A percentile compares a stretch with the other conserved stretches of the same genome.
phyloP scores from a whole-genome alignment of 352 stramenopile species.

The Globisporangium middletonii region DNA sequence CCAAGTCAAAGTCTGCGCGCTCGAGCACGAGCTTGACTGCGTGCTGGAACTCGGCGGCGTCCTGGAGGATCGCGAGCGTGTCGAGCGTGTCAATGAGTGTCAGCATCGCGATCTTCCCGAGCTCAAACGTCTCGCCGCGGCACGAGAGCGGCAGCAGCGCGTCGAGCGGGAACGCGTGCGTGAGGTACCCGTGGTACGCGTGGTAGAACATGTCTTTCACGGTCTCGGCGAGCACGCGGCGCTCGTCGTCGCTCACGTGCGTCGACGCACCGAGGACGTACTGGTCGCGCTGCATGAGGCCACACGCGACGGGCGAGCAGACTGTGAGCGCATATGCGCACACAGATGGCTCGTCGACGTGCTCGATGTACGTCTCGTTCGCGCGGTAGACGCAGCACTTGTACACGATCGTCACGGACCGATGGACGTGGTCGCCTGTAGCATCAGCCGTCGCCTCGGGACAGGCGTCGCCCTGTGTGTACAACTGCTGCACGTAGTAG shows the following conservation, averaged over 20 bases:
- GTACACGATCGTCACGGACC: conserved; percentile 43
- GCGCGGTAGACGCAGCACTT: conserved; percentile 70
- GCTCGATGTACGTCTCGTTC: conserved; percentile 83
- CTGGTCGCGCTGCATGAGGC: conserved; percentile 62
- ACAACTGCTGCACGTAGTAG: conserved; percentile 53
- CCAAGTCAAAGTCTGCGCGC: conserved; percentile 69
- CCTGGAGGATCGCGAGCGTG: conserved; percentile 83
- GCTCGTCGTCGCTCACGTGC: conserved; percentile 52
- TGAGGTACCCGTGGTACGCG: conserved; percentile 82
- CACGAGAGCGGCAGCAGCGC: conserved; percentile 71
- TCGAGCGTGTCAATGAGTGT: conserved; percentile 91
- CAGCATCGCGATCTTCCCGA: conserved; percentile 77
- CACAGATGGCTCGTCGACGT: conserved; percentile 35
- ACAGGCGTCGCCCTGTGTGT: conserved; percentile 38
- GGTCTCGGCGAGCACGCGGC: conserved; percentile 39
- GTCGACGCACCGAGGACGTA: conserved; percentile 49
- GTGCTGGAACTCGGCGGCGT: conserved; percentile 65
- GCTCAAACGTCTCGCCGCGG: conserved; percentile 61
- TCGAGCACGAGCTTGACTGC: conserved; percentile 58
- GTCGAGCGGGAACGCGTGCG: conserved; percentile 78
- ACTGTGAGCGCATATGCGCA: conserved; percentile 66
- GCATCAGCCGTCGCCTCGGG: conserved; percentile 3
- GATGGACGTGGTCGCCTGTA: conserved; percentile 7
- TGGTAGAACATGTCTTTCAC: conserved; percentile 90
- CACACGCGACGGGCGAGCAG: conserved; percentile 69